Conservation (phyloP, 306 rosid genomes). For the Sesbania bispinosa region DNA sequence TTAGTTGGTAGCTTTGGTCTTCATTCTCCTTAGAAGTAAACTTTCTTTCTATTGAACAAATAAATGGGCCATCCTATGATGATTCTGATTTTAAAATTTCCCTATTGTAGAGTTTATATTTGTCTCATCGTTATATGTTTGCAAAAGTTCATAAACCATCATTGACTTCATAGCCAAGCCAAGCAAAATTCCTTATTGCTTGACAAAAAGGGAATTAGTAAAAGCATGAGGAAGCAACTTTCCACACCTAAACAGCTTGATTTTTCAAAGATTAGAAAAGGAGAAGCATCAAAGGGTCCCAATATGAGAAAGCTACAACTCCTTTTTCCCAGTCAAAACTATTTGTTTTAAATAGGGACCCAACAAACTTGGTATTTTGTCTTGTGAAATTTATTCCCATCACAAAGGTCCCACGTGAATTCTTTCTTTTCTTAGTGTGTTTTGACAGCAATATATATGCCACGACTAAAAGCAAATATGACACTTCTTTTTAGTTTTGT, state of each 20-base stretch:
- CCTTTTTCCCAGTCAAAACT: conserved; percentile 21
- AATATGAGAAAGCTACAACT: conserved; percentile 5
- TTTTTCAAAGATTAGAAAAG: conserved; percentile 28
- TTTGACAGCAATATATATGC: neutral
- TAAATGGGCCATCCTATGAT: neutral
- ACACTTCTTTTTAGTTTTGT: no score
- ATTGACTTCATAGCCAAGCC: conserved; percentile 36
- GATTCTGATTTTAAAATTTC: conserved; percentile 1
- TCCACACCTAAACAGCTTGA: conserved; percentile 26
- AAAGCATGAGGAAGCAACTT: conserved; percentile 10
- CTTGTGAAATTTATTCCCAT: conserved; percentile 17
- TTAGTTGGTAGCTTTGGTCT: conserved; percentile 15
- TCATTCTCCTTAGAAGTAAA: conserved; percentile 1
- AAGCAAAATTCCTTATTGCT: conserved; percentile 29
- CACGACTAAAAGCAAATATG: neutral
- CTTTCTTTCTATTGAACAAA: conserved; percentile 8
- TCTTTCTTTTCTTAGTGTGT: conserved; percentile 6
- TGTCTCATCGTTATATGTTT: neutral
- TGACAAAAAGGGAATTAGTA: conserved; percentile 26
- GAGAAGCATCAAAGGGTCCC: conserved; percentile 19
- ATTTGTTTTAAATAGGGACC: neutral
- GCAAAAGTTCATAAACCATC: conserved; percentile 25
- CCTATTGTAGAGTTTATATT: neutral
- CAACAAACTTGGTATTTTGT: conserved; percentile 20
- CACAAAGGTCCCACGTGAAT: conserved; percentile 16